Base-by-base conservation (phyloP, 306 rosid species). In the Lathyrus aphaca region DNA sequence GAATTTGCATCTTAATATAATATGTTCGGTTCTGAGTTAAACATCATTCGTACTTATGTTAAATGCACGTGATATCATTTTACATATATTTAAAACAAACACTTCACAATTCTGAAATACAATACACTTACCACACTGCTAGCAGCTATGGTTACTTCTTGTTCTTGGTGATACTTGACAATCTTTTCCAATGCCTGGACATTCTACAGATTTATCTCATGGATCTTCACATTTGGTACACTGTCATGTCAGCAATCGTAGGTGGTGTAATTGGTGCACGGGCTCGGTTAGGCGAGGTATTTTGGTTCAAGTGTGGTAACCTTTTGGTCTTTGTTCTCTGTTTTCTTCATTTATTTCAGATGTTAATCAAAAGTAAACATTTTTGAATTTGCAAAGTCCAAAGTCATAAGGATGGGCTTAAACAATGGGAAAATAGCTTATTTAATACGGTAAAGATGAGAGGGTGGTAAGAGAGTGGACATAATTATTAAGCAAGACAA, bases 261-360 rank as follows among this genome's bases (percentile, higher is more conserved):
- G 99, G 99, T 71, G 99, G 99, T 77, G 88, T 94, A 68, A 88
- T 46, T 81, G 99, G 99, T 81, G 99, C 99, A 29, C 84, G 96
- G 38, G 87, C 86, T 57, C 99, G 99, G 25, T 82, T 94, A 32
- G 99, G 99, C 48, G 99, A 94, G 99, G 99, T 94, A 88, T 74
- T 37, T 71, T 53, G 43, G 32, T 61, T 44, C 32, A 18, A 59
- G 18, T 17, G 25, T 71, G 48, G 40, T 21, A 44, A 39, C 14
- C 5, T 38, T 64, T 78, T 32, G 30, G 15, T 15, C 37, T 38
- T 15, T 23, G 50, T 48, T 21, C 14, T 9, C 6, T 50, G n/a
- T 56, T 55, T 55, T 4, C 48, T 64, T 32, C 5, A 13, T 15
- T 71, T 62, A 44, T 62, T 64, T 46, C 48, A 10, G 54, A 43